Evolutionary conservation across 257 asterid species (phyloP), one percentile per base, ranked within the genome.

Genomic region (Thymus quinquecostatus): DNA sequence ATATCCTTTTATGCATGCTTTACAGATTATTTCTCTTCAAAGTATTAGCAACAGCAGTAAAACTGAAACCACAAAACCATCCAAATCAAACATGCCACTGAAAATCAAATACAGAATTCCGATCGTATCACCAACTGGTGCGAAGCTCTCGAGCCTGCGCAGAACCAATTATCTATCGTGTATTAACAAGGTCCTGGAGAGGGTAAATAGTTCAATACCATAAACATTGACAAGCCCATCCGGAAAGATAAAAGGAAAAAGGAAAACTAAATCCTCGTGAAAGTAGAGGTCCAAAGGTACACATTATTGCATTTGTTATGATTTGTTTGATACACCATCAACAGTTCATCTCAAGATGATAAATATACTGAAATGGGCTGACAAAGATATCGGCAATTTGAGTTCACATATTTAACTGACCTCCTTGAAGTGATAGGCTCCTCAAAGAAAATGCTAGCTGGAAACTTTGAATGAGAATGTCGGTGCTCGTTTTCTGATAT

Each of bases 381-480:
- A 75, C 43, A 56, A 43, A 48, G 33, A 63, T 53, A 82, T 49
- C 36, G 30, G 53, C 70, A 58, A 47, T 41, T 72, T 72, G 70
- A 70, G 66, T 66, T 74, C 70, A 61, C 38, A 58, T 70, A 65
- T 48, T 73, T 68, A 67, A 77, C 81, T 72, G 74, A 89, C 95
- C 95, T 87, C 81, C 87, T 77, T 63, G 85, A 69, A 89, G 84
- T 58, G 96, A 81, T 72, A 84, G 77, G 77, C 76, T 87, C 85
- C 96, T 82, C 69, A 89, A 79, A 49, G 96, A 85, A 80, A 87
- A 72, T 13, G 92, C 87, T 53, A 87, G 90, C 80, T 84, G 96
- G 78, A 89, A 87, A 80, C 94, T 87, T 80, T 85, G 88, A 76
- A 84, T 78, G 81, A 89, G 94, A 77, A 82, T 80, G 71, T 89